These are phyloP conservation scores for Paraphysoderma sedebokerense DNA, from an alignment of 371 early-diverging fungal species.

Conservation along the genomic window DNA sequence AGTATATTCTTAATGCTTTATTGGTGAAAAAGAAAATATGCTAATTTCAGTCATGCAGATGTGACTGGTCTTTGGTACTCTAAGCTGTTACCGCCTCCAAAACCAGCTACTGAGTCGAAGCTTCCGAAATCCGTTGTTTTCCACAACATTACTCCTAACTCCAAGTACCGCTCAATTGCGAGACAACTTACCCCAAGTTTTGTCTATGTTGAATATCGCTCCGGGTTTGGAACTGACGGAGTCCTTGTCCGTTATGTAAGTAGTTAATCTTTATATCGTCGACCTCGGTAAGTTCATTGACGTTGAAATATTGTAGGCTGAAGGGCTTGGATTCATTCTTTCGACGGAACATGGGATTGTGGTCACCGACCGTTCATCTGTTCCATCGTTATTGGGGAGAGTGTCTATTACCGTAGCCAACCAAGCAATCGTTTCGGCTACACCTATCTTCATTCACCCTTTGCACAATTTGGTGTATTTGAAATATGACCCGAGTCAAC, in stretches of 20 bases:
- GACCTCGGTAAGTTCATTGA: no score
- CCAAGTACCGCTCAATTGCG: background rate
- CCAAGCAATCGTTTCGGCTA: background rate
- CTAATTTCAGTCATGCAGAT: background rate
- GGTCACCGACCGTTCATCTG: background rate
- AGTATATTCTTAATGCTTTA: background rate
- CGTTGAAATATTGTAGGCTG: no score
- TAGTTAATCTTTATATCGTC: no score
- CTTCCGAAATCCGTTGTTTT: background rate
- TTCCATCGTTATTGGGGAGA: background rate
- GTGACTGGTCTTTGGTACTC: background rate
- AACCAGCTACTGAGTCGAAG: slow-evolving; percentile 12
- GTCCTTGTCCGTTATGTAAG: no score
- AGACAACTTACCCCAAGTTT: background rate
- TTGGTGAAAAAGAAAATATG: background rate
- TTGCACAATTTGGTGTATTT: slow-evolving; percentile 14
- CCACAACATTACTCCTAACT: slow-evolving; percentile 1
- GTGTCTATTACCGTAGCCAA: slow-evolving; percentile 3
- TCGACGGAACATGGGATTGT: background rate
- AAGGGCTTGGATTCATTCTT: background rate
- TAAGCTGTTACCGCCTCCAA: background rate
- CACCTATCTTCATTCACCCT: slow-evolving; percentile 7
- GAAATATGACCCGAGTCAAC: slow-evolving; percentile 11
- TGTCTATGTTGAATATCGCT: slow-evolving; percentile 5
- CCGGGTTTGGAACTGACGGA: slow-evolving; percentile 6